phyloP scores from a whole-genome alignment of 768 basidiomycete genomes.

The Mycena metata region DNA sequence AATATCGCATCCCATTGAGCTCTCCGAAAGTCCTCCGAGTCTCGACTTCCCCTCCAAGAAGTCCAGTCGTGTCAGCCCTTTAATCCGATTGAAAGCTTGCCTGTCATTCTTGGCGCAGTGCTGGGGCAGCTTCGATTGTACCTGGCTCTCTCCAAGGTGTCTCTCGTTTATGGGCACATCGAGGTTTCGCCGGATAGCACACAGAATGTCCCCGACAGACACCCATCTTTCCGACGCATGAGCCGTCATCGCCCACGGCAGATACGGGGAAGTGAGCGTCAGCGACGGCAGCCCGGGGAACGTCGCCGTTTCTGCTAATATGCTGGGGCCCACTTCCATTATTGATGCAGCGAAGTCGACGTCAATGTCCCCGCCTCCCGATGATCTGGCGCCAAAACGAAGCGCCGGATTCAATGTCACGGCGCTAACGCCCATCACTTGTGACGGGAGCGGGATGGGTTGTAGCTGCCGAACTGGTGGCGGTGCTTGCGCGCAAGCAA shows the following conservation, averaged over 20 bases:
- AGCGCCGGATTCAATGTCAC: slow-evolving; percentile 19
- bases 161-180: slow-evolving; percentile 9
- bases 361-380: neutral
- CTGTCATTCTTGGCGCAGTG: too few relatives aligned
- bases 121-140: too few relatives aligned
- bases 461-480: neutral
- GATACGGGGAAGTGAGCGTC: slow-evolving; percentile 15
- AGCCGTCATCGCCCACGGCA: slow-evolving; percentile 35
- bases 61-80: too few relatives aligned
- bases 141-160: slow-evolving; percentile 16
- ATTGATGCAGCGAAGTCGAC: neutral
- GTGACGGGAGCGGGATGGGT: slow-evolving; percentile 21
- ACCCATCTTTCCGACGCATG: slow-evolving; percentile 25
- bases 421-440: slow-evolving; percentile 13
- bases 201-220: slow-evolving; percentile 20
- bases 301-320: slow-evolving; percentile 15
- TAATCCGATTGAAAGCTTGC: too few relatives aligned
- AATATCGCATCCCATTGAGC: too few relatives aligned
- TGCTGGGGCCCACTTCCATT: neutral
- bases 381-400: slow-evolving; percentile 4
- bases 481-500: neutral
- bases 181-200: slow-evolving; percentile 2
- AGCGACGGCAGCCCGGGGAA: slow-evolving; percentile 32
- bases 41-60: too few relatives aligned
- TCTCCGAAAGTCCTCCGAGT: too few relatives aligned